Evolutionary conservation across 106 monocot species (phyloP).

Genomic region (Agapanthus africanus): DNA sequence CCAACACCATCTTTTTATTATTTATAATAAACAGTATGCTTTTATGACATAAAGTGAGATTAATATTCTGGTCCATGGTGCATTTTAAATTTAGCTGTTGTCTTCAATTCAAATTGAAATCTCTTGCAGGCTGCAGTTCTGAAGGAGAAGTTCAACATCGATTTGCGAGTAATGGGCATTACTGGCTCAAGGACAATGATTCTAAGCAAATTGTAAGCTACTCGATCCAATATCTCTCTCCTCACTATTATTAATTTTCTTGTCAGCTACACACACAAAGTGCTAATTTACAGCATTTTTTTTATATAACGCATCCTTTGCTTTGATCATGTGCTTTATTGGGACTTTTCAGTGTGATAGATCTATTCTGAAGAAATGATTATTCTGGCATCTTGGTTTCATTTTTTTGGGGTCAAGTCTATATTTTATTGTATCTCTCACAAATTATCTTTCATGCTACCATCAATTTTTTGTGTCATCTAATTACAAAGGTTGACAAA

Average conservation of each 20-base stretch:
- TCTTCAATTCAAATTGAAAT: not conserved
- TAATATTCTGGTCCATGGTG: not conserved
- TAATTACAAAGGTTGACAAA: too few species aligned
- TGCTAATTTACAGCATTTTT: not conserved
- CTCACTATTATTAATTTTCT: not conserved
- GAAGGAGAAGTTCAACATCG: conserved; percentile 91
- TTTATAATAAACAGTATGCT: not conserved
- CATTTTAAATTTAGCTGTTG: not conserved
- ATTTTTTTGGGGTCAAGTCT: too few species aligned
- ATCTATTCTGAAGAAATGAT: not conserved
- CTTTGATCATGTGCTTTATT: not conserved
- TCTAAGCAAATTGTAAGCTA: conserved; percentile 77
- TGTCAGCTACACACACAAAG: not conserved
- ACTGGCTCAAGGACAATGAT: conserved; percentile 75
- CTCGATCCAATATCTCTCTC: not conserved
- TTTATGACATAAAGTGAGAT: not conserved
- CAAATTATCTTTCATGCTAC: too few species aligned
- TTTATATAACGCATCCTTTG: conserved; percentile 5
- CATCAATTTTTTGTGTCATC: too few species aligned
- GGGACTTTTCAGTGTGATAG: not conserved
- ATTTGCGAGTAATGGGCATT: conserved; percentile 97
- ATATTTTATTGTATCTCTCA: too few species aligned
- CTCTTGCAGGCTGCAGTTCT: conserved; percentile 67
- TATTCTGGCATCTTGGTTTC: too few species aligned
- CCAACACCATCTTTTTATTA: not conserved